Evolutionary conservation across 139 green algal species (phyloP).

Genomic region (Tetradesmus obliquus): DNA sequence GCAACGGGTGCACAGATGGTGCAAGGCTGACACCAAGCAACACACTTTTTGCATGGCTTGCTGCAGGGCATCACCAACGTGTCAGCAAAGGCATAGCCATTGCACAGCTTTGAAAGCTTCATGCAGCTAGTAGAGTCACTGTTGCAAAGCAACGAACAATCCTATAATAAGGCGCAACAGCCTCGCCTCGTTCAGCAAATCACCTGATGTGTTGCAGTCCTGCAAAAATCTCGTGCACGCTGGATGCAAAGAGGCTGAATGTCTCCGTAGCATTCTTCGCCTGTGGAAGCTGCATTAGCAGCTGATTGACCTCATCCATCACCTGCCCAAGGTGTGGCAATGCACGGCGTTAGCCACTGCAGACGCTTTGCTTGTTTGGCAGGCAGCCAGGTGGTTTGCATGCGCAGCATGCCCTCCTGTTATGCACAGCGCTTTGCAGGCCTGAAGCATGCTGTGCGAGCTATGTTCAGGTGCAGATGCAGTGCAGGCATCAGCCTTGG

Average conservation of each 20-base stretch:
- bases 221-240: constrained; percentile 28
- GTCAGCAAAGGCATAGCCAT: too few species aligned
- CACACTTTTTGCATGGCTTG: background rate
- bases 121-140: too few species aligned
- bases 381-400: background rate
- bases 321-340: background rate
- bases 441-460: background rate
- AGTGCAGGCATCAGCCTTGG: background rate
- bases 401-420: background rate
- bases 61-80: too few species aligned
- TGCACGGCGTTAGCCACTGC: background rate
- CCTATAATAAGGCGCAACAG: too few species aligned
- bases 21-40: background rate
- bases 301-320: constrained; percentile 33
- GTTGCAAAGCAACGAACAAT: too few species aligned
- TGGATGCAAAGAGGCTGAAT: constrained; percentile 44
- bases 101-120: too few species aligned
- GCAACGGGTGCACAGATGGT: background rate
- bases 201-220: constrained; percentile 30
- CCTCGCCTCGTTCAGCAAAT: too few species aligned
- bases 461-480: background rate
- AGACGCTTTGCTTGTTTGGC: background rate
- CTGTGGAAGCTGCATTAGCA: constrained; percentile 45
- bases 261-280: constrained; percentile 38
- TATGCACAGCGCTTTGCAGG: background rate